Evolutionary conservation across 441 rosid species (phyloP).

Genomic region (Gossypium gossypioides): DNA sequence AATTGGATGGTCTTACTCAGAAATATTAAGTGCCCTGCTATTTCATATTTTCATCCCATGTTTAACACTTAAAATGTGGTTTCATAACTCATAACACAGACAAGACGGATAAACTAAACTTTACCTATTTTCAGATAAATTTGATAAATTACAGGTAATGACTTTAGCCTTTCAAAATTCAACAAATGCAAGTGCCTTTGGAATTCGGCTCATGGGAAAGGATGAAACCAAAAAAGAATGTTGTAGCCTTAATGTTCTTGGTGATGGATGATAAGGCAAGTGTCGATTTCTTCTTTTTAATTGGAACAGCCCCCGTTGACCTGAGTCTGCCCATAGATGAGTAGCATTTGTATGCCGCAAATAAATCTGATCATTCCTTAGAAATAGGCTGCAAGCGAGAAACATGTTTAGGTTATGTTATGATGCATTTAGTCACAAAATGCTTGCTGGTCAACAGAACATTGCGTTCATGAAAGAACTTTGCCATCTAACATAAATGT

Average conservation of each 20-base stretch:
- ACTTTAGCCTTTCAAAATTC: not conserved
- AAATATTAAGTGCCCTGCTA: not conserved
- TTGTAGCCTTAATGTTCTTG: not conserved
- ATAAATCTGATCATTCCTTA: not conserved
- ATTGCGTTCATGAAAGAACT: not conserved
- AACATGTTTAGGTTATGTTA: not conserved
- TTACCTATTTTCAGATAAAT: not conserved
- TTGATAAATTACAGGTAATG: not conserved
- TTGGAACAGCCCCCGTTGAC: not conserved
- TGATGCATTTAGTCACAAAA: no score
- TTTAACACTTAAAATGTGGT: not conserved
- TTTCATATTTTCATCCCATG: not conserved
- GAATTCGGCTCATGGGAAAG: not conserved
- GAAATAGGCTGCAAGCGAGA: conserved; percentile 2
- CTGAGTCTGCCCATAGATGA: not conserved
- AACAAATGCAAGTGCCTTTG: not conserved
- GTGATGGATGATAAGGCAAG: not conserved
- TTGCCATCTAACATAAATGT: not conserved
- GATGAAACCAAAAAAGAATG: not conserved
- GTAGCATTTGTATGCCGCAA: not conserved
- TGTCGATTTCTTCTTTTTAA: not conserved
- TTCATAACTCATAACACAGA: not conserved
- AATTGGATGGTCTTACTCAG: not conserved
- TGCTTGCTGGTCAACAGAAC: not conserved
- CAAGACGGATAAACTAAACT: not conserved